These are phyloP conservation scores for Allium cepa DNA, from an alignment of 106 monocot species.

Conservation along the genomic window DNA sequence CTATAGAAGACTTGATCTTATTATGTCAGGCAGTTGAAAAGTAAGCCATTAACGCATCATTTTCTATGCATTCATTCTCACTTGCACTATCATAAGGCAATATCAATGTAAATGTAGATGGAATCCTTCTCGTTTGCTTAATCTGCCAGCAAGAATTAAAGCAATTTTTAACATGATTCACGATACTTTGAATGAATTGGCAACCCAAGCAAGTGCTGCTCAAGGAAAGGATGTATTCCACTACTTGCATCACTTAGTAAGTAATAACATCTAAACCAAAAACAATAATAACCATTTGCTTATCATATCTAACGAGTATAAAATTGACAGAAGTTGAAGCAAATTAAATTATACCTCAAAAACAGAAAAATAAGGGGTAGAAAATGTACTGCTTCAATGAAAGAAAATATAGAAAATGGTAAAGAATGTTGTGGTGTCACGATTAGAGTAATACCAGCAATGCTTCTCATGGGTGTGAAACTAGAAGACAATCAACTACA, in stretches of 20 bases:
- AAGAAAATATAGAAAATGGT: background rate
- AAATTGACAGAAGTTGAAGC: no score
- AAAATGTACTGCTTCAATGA: no score
- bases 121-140: constrained; percentile 12
- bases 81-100: background rate
- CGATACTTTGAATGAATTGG: constrained; percentile 19
- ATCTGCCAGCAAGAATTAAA: constrained; percentile 1
- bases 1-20: constrained; percentile 10
- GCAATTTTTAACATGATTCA: constrained; percentile 12
- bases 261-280: no score
- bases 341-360: no score
- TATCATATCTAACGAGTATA: no score
- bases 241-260: no score
- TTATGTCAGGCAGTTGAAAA: constrained; percentile 16
- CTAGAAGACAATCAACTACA: background rate
- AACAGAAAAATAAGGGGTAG: no score
- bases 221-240: no score
- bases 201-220: background rate
- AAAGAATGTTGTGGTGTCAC: background rate
- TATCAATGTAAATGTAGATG: constrained; percentile 8
- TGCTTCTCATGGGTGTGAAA: background rate
- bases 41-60: constrained; percentile 6
- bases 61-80: background rate
- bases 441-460: background rate
- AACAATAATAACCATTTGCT: no score